Base-by-base conservation (phyloP, 2,329 filamentous ascomycete genomes). In the Fusarium clavum region DNA sequence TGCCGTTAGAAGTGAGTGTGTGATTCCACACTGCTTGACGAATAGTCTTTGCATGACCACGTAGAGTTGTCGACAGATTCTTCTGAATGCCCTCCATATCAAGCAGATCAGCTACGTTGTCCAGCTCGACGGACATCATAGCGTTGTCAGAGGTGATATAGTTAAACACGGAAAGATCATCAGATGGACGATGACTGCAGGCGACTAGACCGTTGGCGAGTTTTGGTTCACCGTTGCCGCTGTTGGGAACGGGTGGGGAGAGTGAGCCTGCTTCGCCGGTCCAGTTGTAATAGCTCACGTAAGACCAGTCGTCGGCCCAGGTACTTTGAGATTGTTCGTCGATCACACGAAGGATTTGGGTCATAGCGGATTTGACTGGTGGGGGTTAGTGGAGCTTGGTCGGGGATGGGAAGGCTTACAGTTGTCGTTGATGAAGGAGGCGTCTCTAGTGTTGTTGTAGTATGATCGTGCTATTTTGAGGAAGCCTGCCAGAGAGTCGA, bases 271-370 rank as follows among this genome's bases (percentile, higher is more conserved):
- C 38, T 8, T 47, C 12, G 2, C 65, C 64, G 0, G 65, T 68
- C 58, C 58, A 68, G 54, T 68, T 68, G n/a, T 68, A 68, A 41
- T 68, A 68, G 34, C 65, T 68, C 13, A 68, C 16, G 20, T 59
- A 68, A 0, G 48, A 27, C 65, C 65, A 68, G 10, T 68, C 53
- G 1, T 68, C 48, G 4, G 65, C 64, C 65, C 65, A 68, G 1
- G 65, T 68, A 2, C 64, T 68, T 12, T 64, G 65, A 0, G 65
- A 68, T 8, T 68, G 65, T 3, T 68, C 64, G 2, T 68, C 45
- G 0, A 68, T 60, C 1, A 68, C 65, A 0, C 59, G 32, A 1
- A 68, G 44, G 3, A 68, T 68, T 0, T 68, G 65, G 6, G 45
- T 45, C 64, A 68, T 64, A 0, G 65, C 65, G 2, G 54, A 38